phyloP scores from a whole-genome alignment of 2,329 filamentous ascomycete genomes.

The Aspergillus melleus region DNA sequence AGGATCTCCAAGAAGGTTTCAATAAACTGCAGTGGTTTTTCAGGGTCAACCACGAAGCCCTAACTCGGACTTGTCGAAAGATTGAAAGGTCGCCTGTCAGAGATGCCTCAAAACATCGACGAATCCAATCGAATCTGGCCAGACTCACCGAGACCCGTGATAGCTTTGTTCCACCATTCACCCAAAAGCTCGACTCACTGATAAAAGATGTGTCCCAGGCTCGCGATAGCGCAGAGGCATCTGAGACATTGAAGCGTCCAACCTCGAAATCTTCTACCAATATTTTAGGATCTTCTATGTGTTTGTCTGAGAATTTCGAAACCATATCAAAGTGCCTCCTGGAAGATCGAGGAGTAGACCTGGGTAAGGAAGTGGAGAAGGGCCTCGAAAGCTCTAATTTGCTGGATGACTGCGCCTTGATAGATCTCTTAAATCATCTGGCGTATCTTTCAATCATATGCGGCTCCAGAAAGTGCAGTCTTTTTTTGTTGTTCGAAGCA shows the following conservation, averaged over 20 bases:
- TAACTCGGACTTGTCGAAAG: conserved; percentile 13
- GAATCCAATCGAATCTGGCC: not conserved
- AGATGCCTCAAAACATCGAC: not conserved
- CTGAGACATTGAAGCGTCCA: not conserved
- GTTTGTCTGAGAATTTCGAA: not conserved
- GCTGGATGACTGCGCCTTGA: not conserved
- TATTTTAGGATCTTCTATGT: not conserved
- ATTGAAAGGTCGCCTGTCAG: not conserved
- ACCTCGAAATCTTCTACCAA: not conserved
- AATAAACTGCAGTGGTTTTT: conserved; percentile 15
- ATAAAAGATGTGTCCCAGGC: not conserved
- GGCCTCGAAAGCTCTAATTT: not conserved
- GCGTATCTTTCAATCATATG: not conserved
- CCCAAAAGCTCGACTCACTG: not conserved
- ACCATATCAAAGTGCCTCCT: not conserved
- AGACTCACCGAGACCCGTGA: not conserved
- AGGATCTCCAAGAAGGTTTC: conserved; percentile 15
- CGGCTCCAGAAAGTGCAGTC: not conserved
- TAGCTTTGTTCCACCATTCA: too few relatives aligned
- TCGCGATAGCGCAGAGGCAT: too few relatives aligned
- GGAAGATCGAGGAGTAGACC: not conserved
- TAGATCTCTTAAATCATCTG: not conserved
- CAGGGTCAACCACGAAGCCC: conserved; percentile 20
- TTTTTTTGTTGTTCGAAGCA: conserved; percentile 2
- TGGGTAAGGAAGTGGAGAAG: not conserved